Conservation (phyloP, 2,329 filamentous ascomycete genomes). For the Colletotrichum sp. region DNA sequence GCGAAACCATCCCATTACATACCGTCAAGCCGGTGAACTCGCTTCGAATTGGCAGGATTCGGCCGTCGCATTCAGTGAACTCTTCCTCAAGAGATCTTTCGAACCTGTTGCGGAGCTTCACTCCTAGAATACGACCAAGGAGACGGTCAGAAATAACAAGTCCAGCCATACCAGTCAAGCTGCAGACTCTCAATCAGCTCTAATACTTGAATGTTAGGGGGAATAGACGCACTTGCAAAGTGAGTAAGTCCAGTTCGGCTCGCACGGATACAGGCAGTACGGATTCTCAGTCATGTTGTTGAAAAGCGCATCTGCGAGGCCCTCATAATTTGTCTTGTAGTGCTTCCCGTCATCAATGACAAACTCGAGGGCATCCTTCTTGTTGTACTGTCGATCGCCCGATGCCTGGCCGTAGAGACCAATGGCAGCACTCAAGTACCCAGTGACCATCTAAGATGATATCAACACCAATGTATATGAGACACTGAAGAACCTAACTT, state of each 20-base stretch:
- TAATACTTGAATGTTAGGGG: background rate
- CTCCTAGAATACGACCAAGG: background rate
- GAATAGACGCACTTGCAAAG: background rate
- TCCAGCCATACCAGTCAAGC: background rate
- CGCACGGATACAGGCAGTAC: background rate
- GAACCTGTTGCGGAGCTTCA: background rate
- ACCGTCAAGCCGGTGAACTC: background rate
- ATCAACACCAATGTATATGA: too few species aligned
- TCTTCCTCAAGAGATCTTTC: background rate
- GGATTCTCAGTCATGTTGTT: background rate
- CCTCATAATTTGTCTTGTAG: background rate
- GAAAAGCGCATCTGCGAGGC: background rate
- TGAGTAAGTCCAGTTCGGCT: background rate
- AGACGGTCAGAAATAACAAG: background rate
- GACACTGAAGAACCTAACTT: too few species aligned
- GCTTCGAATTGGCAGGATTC: background rate
- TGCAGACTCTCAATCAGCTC: background rate
- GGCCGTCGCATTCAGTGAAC: background rate
- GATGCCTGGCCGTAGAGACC: background rate
- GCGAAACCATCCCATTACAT: background rate
- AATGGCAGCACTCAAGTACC: background rate
- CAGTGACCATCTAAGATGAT: background rate
- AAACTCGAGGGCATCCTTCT: background rate
- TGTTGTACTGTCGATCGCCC: background rate
- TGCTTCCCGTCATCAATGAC: background rate